Evolutionary conservation across 2,329 filamentous ascomycete species (phyloP).

Genomic region (Drechslerella coelobrocha): DNA sequence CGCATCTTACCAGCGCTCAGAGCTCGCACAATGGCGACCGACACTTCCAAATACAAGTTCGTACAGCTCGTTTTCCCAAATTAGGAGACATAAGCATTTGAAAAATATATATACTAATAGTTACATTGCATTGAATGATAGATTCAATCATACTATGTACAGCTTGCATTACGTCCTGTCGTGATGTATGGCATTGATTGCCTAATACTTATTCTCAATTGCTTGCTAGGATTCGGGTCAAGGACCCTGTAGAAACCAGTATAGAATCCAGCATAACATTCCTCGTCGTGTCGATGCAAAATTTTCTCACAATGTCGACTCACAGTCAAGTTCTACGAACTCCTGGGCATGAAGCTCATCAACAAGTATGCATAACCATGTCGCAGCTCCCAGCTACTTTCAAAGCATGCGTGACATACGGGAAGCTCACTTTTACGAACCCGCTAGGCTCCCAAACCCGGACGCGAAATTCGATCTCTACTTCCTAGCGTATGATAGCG

Average conservation of each 20-base stretch:
- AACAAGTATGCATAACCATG: conserved; percentile 67
- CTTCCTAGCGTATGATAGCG: conserved; percentile 87
- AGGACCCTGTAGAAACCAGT: conserved; percentile 85
- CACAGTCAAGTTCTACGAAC: conserved; percentile 87
- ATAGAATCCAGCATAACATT: conserved; percentile 54
- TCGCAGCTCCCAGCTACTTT: neutral
- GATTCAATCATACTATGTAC: conserved; percentile 54
- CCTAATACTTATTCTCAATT: conserved; percentile 51
- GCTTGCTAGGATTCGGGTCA: conserved; percentile 81
- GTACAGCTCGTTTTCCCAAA: conserved; percentile 63
- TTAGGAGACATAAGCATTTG: conserved; percentile 27
- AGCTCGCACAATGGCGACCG: conserved; percentile 61
- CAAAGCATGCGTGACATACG: too few species aligned
- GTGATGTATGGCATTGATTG: neutral
- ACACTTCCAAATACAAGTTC: conserved; percentile 70
- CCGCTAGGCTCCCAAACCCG: conserved; percentile 65
- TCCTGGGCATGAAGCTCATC: conserved; percentile 84
- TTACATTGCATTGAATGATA: neutral
- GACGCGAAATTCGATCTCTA: conserved; percentile 94
- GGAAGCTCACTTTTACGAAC: neutral
- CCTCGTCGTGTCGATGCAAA: neutral
- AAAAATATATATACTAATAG: conserved; percentile 4
- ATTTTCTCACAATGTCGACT: conserved; percentile 22
- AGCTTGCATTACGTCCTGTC: neutral
- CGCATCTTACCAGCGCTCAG: neutral